These are phyloP conservation scores for Talaromyces sp. DNA, from an alignment of 2,329 filamentous ascomycete species.

Conservation along the genomic window DNA sequence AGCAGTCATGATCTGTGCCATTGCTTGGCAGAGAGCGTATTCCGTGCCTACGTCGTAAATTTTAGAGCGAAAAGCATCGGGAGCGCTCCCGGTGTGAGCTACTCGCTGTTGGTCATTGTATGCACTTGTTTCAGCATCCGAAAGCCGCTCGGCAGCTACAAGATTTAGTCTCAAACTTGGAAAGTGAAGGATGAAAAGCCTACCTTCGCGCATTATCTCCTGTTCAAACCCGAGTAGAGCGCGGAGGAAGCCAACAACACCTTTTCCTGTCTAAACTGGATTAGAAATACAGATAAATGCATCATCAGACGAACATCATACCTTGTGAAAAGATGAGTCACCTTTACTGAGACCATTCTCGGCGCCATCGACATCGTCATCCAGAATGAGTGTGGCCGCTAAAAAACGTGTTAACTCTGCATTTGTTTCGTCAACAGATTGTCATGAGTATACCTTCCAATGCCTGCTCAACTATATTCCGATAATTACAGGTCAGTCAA, in stretches of 20 bases:
- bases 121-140: constrained; percentile 71
- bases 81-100: constrained; percentile 57
- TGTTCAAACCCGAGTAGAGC: constrained; percentile 90
- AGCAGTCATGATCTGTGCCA: constrained; percentile 84
- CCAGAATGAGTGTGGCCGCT: constrained; percentile 72
- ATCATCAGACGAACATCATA: constrained; percentile 29
- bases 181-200: constrained; percentile 18
- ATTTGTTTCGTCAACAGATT: background rate
- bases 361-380: constrained; percentile 84
- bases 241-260: constrained; percentile 78
- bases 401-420: constrained; percentile 15
- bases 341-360: constrained; percentile 69
- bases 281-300: background rate
- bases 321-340: constrained; percentile 80
- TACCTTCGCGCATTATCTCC: constrained; percentile 76
- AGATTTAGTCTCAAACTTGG: constrained; percentile 21
- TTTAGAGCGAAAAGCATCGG: constrained; percentile 52
- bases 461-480: constrained; percentile 38
- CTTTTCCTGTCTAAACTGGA: constrained; percentile 62
- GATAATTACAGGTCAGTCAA: constrained; percentile 23
- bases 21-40: constrained; percentile 77
- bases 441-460: constrained; percentile 38
- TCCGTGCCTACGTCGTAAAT: constrained; percentile 84
- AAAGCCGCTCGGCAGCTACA: constrained; percentile 65
- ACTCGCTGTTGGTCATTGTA: constrained; percentile 73